Conservation (phyloP, 2,329 filamentous ascomycete species). For the Pseudofabraea citricarpa region DNA sequence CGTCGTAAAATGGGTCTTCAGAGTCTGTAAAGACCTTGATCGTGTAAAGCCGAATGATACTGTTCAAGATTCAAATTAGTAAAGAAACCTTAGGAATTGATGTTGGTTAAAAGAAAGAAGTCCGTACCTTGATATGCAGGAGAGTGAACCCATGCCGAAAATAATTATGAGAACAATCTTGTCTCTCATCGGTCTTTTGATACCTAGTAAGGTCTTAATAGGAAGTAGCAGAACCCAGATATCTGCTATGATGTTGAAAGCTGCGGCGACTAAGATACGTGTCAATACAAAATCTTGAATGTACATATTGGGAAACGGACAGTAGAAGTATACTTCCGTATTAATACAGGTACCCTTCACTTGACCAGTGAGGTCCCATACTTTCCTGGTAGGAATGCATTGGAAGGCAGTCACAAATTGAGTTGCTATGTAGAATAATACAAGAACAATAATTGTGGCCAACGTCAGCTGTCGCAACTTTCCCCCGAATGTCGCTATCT, state of each 20-base stretch:
- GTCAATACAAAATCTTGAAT: background rate
- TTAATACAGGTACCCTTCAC: slow-evolving; percentile 28
- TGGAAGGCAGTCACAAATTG: slow-evolving; percentile 24
- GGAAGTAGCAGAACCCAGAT: slow-evolving; percentile 13
- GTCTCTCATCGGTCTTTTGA: slow-evolving; percentile 9
- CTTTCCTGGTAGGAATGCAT: slow-evolving; percentile 27
- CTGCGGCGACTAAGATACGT: slow-evolving; percentile 8
- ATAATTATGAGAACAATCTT: slow-evolving; percentile 12
- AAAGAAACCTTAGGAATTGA: too few species aligned
- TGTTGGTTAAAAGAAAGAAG: background rate
- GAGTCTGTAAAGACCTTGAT: slow-evolving; percentile 23
- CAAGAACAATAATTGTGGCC: slow-evolving; percentile 23
- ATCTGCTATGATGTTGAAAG: slow-evolving; percentile 11
- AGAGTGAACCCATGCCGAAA: slow-evolving; percentile 16
- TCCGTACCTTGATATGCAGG: slow-evolving; percentile 18
- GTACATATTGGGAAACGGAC: slow-evolving; percentile 11
- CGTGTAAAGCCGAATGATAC: slow-evolving; percentile 26
- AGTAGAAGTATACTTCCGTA: slow-evolving; percentile 28
- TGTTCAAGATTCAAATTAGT: slow-evolving; percentile 4
- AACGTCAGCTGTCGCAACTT: slow-evolving; percentile 20
- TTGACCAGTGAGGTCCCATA: slow-evolving; percentile 27
- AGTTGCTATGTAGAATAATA: slow-evolving; percentile 21
- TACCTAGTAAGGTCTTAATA: slow-evolving; percentile 7
- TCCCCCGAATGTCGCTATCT: slow-evolving; percentile 19
- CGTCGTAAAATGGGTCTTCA: slow-evolving; percentile 22